A percentile compares a stretch with the other conserved stretches of the same genome.
Conservation (phyloP, 306 rosid genomes). For the Quercus wislizeni region DNA sequence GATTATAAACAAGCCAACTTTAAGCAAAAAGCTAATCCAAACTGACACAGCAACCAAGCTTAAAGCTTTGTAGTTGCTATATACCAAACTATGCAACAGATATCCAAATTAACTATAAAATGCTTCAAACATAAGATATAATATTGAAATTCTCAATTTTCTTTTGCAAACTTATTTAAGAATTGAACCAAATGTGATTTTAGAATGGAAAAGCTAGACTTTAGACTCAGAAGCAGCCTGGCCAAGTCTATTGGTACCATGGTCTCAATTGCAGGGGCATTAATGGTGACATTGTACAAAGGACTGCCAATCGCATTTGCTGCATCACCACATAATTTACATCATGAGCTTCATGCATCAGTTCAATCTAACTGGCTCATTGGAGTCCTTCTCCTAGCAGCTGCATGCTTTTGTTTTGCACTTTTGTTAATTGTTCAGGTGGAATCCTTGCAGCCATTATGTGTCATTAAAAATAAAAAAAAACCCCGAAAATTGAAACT, state of each 20-base stretch:
- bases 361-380: constrained; percentile 26
- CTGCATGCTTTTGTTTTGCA: constrained; percentile 25
- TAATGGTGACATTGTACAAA: constrained; percentile 40
- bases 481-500: background rate
- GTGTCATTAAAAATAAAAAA: background rate
- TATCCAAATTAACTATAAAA: too few relatives aligned
- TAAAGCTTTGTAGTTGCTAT: too few relatives aligned
- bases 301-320: constrained; percentile 26
- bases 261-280: constrained; percentile 43
- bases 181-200: constrained; percentile 5
- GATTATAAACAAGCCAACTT: too few relatives aligned
- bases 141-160: background rate
- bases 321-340: background rate
- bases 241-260: constrained; percentile 48
- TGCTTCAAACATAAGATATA: too few relatives aligned
- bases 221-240: constrained; percentile 29
- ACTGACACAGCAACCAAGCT: too few relatives aligned
- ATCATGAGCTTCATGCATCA: constrained; percentile 4
- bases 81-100: too few relatives aligned
- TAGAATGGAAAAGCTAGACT: constrained; percentile 47
- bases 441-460: background rate
- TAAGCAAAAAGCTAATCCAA: too few relatives aligned
- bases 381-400: constrained; percentile 44
- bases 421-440: constrained; percentile 31
- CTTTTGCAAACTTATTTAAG: background rate